Evolutionary conservation across 805 yeast species (phyloP), one percentile per base, ranked within the genome.

Genomic region (Wickerhamomyces hampshirensis): DNA sequence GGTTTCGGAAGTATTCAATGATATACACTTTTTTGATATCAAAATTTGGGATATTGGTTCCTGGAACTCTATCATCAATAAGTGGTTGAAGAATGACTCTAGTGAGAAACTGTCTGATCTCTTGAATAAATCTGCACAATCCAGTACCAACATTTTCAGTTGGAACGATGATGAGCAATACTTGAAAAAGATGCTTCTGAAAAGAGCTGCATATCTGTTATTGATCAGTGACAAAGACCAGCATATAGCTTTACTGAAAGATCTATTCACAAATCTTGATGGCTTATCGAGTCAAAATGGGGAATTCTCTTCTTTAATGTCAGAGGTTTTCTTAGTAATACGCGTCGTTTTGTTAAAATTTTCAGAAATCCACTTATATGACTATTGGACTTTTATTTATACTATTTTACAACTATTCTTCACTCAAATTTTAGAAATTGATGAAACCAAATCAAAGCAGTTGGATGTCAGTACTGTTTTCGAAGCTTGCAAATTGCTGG

Each of bases 401-500:
- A 79, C 82, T 24, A 75, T 76, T 37, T 56, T 91, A 38, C 78
- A 76, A 36, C 56, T 60, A 3, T 62, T 73, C 5, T 77, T 85
- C 40, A 58, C 60, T 15, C 53, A 59, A 4, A 40, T 73, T 9
- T 44, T 63, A 15, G 28, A 39, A 4, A 26, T 33, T 14, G 47
- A 43, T 14, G 53, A 56, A 5, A 47, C 53, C 4, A 58, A 62
- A 4, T 42, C 65, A 12, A 51, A 58, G 2, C 50, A 53, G 4
- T 55, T 69, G 4, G 71, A 74, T 19, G 50, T 69, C 23, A 54
- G 51, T 17, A 52, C 73, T 11, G 47, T 77, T 3, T 61, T 81
- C 23, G 73, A 74, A 38, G 84, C 82, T 0, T 80, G 87, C 50
- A 91, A 89, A 56, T 62, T 93, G 12, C 63, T 93, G 31, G 98